Conservation (phyloP, 2,329 filamentous ascomycete species). For the Ilyonectria destructans region DNA sequence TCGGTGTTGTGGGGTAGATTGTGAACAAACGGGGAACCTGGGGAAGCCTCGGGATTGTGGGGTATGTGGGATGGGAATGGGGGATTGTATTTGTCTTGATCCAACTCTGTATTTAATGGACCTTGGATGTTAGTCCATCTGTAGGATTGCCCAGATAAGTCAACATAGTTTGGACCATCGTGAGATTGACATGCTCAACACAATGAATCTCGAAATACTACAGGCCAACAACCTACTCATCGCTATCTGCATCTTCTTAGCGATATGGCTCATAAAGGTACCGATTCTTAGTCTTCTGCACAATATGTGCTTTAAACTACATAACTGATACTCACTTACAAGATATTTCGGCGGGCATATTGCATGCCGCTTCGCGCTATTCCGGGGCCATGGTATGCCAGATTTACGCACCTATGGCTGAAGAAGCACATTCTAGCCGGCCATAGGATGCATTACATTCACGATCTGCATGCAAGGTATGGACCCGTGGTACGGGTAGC, state of each 20-base stretch:
- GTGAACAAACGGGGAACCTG: neutral
- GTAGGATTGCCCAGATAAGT: neutral
- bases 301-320: neutral
- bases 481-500: slow-evolving; percentile 22
- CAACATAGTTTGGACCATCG: neutral
- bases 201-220: neutral
- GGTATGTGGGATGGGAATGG: neutral
- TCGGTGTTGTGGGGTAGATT: neutral
- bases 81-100: neutral
- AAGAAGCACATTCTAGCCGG: slow-evolving; percentile 6
- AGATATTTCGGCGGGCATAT: neutral
- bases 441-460: slow-evolving; percentile 13
- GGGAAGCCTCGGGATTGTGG: neutral
- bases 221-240: neutral
- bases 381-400: slow-evolving; percentile 34
- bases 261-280: neutral
- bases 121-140: neutral
- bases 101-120: neutral
- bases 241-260: neutral
- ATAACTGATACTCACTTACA: neutral
- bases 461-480: slow-evolving; percentile 16
- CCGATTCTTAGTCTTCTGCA: neutral
- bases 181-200: neutral
- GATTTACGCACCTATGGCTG: slow-evolving; percentile 7
- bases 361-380: slow-evolving; percentile 6